Percentiles rank a stretch among this genome's conserved stretches.
Conservation (phyloP, 2,329 filamentous ascomycete genomes). For the Meredithiella fracta region DNA sequence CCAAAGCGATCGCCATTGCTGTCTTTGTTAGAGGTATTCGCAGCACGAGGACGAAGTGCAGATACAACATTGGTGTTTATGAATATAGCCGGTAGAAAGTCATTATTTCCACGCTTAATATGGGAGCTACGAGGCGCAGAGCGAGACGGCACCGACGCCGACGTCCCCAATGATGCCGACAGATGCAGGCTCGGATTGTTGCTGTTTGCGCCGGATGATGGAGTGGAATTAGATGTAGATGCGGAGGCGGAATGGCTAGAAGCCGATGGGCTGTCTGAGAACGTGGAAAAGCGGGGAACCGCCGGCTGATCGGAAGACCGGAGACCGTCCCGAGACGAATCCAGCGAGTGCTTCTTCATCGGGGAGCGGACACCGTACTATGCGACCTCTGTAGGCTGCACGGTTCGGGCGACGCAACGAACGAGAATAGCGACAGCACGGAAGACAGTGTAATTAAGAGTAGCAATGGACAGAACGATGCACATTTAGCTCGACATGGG, state of each 20-base stretch:
- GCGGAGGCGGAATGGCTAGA: neutral
- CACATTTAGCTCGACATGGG: slow-evolving; percentile 4
- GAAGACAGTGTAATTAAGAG: neutral
- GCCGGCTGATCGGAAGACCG: neutral
- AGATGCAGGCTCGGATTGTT: neutral
- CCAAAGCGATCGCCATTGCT: neutral
- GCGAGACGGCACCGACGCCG: neutral
- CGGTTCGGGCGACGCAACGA: neutral
- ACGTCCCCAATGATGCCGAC: neutral
- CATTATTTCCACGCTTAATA: neutral
- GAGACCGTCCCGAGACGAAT: slow-evolving; percentile 4
- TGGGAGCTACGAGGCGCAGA: neutral
- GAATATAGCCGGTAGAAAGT: slow-evolving; percentile 1
- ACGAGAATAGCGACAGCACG: neutral
- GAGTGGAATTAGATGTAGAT: neutral
- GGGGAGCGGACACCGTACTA: neutral
- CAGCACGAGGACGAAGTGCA: slow-evolving; percentile 1
- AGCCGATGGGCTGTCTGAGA: neutral
- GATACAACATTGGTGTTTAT: neutral
- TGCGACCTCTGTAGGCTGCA: neutral
- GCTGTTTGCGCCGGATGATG: neutral
- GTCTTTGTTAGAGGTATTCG: slow-evolving; percentile 2
- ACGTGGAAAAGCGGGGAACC: neutral
- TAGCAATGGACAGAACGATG: neutral
- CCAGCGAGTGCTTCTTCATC: slow-evolving; percentile 6